Base-by-base conservation (phyloP, 2,329 filamentous ascomycete genomes). In the Penicillium hesseltinei region DNA sequence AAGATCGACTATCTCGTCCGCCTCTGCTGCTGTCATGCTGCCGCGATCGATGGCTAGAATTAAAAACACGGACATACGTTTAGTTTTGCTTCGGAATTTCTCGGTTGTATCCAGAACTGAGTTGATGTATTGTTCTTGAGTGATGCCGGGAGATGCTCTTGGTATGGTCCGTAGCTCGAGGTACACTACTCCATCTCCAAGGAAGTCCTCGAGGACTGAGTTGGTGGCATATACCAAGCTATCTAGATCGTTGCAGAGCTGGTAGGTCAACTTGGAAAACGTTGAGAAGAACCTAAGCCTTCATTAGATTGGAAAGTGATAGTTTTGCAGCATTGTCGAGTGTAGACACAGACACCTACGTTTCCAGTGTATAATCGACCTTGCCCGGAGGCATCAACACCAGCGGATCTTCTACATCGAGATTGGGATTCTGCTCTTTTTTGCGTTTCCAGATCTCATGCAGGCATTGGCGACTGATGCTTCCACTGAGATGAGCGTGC, bases 81-180 rank as follows among this genome's bases (percentile, higher is more conserved):
- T 64, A 13, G 58, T 60, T 39, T 33, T 44, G 39, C 63, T 66
- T 56, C 82, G 80, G 65, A 84, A 87, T 3, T 71, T 67, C 2
- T 75, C 70, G 31, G 93, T 86, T n/a, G 84, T 80, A n/a, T 77
- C 72, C 9, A 92, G 79, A n/a, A 94, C 80, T 6, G 83, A 82
- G 35, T 77, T 65, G 33, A 93, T 80, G 72, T 94, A 93, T 53
- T 79, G 77, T 4, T 82, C 81, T 61, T 86, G 85, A 25, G 85
- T 83, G 39, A 90, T 75, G 15, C 74, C 69, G 3, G 81, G 78
- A 35, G 88, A 83, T 2, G 82, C 80, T 52, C 91, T 84, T 1
- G 91, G 91, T 1, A 90, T 94, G 0, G 90, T 93, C 43, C 91
- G 85, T 25, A 94, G 82, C 71, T 95, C 91, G 13, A 92, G 81